Conservation (phyloP, 2,329 filamentous ascomycete genomes). For the Davidsoniella neocaledoniae region DNA sequence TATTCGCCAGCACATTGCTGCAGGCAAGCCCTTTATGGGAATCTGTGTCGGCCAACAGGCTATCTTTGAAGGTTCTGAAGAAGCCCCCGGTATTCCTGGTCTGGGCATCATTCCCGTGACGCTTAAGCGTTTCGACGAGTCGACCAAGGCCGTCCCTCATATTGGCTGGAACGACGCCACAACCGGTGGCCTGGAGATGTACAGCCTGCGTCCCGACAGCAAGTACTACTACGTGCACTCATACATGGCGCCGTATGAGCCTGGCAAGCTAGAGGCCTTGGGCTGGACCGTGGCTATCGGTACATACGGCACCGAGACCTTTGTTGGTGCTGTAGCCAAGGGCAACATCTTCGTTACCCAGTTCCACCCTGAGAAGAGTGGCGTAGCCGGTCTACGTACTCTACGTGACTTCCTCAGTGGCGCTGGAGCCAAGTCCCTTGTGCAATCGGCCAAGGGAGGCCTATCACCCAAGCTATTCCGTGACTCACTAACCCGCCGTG, state of each 20-base stretch:
- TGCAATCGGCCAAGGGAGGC: slow-evolving; percentile 10
- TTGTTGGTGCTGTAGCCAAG: slow-evolving; percentile 76
- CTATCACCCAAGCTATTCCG: slow-evolving; percentile 17
- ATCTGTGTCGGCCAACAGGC: slow-evolving; percentile 93
- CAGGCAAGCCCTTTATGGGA: slow-evolving; percentile 94
- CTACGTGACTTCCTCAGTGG: slow-evolving; percentile 77
- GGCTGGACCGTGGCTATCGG: slow-evolving; percentile 91
- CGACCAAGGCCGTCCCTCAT: slow-evolving; percentile 81
- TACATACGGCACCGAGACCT: slow-evolving; percentile 73
- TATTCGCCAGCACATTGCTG: slow-evolving; percentile 63
- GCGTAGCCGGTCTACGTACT: slow-evolving; percentile 69
- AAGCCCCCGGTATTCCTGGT: slow-evolving; percentile 55
- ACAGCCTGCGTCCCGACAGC: slow-evolving; percentile 60
- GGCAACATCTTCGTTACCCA: slow-evolving; percentile 82
- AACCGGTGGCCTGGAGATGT: slow-evolving; percentile 42
- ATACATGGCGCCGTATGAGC: slow-evolving; percentile 64
- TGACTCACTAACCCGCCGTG: slow-evolving; percentile 72
- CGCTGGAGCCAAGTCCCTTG: slow-evolving; percentile 25
- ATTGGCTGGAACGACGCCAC: slow-evolving; percentile 96
- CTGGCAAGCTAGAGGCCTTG: slow-evolving; percentile 56
- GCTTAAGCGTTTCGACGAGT: slow-evolving; percentile 61
- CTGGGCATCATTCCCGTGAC: slow-evolving; percentile 56
- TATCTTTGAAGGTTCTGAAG: slow-evolving; percentile 70
- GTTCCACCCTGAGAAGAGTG: slow-evolving; percentile 96
- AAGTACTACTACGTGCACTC: slow-evolving; percentile 99